These are phyloP conservation scores for Stropharia rugosoannulata DNA, from an alignment of 768 basidiomycete genomes.

Conservation along the genomic window DNA sequence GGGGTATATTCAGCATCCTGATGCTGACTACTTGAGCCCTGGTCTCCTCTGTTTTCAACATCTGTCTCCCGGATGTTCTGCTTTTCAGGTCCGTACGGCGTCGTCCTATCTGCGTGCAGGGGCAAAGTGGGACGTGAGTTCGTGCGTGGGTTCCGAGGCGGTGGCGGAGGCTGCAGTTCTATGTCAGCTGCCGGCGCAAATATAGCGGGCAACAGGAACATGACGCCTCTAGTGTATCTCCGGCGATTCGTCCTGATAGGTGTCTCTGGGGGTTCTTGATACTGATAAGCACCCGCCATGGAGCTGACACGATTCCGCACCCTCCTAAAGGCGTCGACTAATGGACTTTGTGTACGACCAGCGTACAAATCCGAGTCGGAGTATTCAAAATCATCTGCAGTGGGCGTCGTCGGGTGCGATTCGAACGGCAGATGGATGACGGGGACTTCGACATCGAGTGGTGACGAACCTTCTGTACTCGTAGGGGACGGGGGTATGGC, in stretches of 20 bases:
- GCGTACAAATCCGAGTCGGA: slow-evolving; percentile 38
- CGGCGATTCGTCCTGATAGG: slow-evolving; percentile 43
- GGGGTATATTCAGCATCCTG: slow-evolving; percentile 15
- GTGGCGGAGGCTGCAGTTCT: slow-evolving; percentile 35
- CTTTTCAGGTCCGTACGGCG: slow-evolving; percentile 46
- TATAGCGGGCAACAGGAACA: slow-evolving; percentile 83
- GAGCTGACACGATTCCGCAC: slow-evolving; percentile 57
- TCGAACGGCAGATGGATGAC: slow-evolving; percentile 67
- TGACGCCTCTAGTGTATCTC: slow-evolving; percentile 52
- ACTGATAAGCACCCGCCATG: slow-evolving; percentile 40
- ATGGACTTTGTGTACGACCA: slow-evolving; percentile 39
- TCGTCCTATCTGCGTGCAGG: slow-evolving; percentile 18
- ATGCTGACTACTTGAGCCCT: slow-evolving; percentile 10
- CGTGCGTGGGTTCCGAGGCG: slow-evolving; percentile 21
- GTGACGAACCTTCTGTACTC: slow-evolving; percentile 37
- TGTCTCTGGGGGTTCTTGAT: slow-evolving; percentile 41
- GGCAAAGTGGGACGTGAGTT: slow-evolving; percentile 22
- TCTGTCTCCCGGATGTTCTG: slow-evolving; percentile 21
- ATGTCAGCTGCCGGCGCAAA: slow-evolving; percentile 56
- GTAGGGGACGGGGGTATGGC: slow-evolving; percentile 42
- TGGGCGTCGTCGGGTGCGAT: slow-evolving; percentile 55
- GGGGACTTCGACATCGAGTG: slow-evolving; percentile 49
- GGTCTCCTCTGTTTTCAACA: slow-evolving; percentile 14
- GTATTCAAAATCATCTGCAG: slow-evolving; percentile 45
- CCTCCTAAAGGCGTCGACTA: slow-evolving; percentile 53